These are phyloP conservation scores for Trichoderma parareesei DNA, from an alignment of 495 filamentous ascomycete species.

Conservation along the genomic window DNA sequence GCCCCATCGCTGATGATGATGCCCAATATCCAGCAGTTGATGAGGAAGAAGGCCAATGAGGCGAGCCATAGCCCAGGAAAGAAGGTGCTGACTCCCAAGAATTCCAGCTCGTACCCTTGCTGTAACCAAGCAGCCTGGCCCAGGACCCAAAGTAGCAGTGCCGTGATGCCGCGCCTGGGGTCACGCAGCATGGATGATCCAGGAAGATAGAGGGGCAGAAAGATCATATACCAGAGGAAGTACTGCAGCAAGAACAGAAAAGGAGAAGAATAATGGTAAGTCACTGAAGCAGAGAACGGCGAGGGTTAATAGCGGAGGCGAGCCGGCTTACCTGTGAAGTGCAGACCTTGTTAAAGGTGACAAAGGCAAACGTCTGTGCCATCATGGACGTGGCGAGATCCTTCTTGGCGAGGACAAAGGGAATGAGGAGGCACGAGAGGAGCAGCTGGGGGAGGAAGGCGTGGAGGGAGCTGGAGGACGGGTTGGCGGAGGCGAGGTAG, in stretches of 20 bases:
- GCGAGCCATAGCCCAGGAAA: slow-evolving; percentile 72
- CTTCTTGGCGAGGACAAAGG: slow-evolving; percentile 71
- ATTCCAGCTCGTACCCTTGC: slow-evolving; percentile 82
- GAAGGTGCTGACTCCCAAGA: slow-evolving; percentile 78
- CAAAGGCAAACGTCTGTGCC: slow-evolving; percentile 98
- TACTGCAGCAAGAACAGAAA: slow-evolving; percentile 48
- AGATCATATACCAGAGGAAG: slow-evolving; percentile 93
- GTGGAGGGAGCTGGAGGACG: slow-evolving; percentile 26
- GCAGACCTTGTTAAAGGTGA: slow-evolving; percentile 96
- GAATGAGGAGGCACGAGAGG: slow-evolving; percentile 68
- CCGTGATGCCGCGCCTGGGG: slow-evolving; percentile 51
- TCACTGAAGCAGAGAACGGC: neutral
- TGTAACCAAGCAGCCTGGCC: slow-evolving; percentile 77
- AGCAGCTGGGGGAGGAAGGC: slow-evolving; percentile 83
- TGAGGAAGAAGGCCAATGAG: slow-evolving; percentile 67
- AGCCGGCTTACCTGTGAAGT: slow-evolving; percentile 70
- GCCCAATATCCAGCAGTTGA: slow-evolving; percentile 82
- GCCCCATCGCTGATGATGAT: slow-evolving; percentile 65
- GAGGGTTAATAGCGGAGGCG: neutral
- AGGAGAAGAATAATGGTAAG: neutral
- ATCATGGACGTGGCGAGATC: slow-evolving; percentile 80
- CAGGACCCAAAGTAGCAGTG: slow-evolving; percentile 61
- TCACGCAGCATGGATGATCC: slow-evolving; percentile 58
- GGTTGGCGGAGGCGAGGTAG: slow-evolving; percentile 65
- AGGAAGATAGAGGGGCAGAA: slow-evolving; percentile 87